phyloP scores from a whole-genome alignment of 257 asterid species.

The Solanum paucissectum region DNA sequence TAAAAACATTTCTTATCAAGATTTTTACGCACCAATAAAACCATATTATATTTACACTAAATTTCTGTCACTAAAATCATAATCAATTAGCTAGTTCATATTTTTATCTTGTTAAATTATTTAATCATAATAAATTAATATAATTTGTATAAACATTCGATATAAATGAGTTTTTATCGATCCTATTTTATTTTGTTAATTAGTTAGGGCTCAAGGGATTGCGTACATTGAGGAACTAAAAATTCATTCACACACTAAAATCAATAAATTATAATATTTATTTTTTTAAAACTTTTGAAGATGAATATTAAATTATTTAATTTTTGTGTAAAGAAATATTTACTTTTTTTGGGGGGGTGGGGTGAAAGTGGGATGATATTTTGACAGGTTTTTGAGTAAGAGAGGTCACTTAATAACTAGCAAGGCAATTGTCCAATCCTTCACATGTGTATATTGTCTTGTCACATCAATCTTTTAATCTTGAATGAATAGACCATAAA shows the following conservation, averaged over 20 bases:
- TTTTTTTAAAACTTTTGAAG: not conserved
- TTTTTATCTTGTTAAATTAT: no score
- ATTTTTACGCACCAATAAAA: no score
- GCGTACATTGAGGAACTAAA: no score
- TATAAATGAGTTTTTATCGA: not conserved
- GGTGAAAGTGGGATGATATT: not conserved
- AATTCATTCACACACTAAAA: not conserved
- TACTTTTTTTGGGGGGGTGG: not conserved
- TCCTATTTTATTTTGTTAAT: no score
- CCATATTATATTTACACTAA: no score
- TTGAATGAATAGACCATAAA: not conserved
- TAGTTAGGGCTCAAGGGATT: no score
- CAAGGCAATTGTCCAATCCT: slow-evolving; percentile 17
- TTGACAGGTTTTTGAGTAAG: slow-evolving; percentile 19
- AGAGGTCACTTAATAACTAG: slow-evolving; percentile 17
- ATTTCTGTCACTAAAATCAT: no score
- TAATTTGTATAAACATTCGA: not conserved
- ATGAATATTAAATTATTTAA: not conserved
- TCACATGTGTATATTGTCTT: slow-evolving; percentile 44
- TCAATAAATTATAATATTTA: not conserved
- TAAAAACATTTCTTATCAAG: not conserved
- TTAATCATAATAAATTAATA: no score
- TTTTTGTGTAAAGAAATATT: not conserved
- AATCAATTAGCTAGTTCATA: no score
- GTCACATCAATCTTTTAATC: slow-evolving; percentile 35